These are phyloP conservation scores for Lodderomyces theae DNA, from an alignment of 1,139 yeast species.

Conservation along the genomic window DNA sequence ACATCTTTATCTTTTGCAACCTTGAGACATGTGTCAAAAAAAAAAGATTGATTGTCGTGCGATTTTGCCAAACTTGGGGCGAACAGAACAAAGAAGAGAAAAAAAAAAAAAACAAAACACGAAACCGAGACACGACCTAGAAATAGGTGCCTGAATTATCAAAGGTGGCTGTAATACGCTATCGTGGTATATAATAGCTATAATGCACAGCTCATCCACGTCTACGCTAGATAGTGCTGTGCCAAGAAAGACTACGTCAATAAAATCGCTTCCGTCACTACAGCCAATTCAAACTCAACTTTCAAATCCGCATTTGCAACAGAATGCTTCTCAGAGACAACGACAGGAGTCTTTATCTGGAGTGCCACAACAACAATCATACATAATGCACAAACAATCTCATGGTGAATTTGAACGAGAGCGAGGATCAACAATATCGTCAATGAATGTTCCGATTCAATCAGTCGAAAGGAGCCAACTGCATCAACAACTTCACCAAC, in stretches of 20 bases:
- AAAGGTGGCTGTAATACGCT: too few species aligned
- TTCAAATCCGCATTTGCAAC: neutral
- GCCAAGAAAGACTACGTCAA: slow-evolving; percentile 3
- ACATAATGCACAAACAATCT: slow-evolving; percentile 4
- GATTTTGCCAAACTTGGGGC: too few species aligned
- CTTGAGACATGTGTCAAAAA: too few species aligned
- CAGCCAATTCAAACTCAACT: slow-evolving; percentile 1
- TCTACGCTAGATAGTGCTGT: neutral
- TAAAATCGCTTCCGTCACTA: slow-evolving; percentile 2
- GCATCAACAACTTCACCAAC: neutral
- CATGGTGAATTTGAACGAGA: slow-evolving; percentile 9
- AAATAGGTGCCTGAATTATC: too few species aligned
- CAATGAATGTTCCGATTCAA: slow-evolving; percentile 20
- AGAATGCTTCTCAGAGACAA: neutral
- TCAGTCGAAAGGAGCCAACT: slow-evolving; percentile 9
- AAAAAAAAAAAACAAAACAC: too few species aligned
- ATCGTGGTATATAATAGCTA: too few species aligned
- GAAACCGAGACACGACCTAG: too few species aligned
- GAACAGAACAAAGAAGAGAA: too few species aligned
- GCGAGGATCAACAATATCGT: slow-evolving; percentile 21
- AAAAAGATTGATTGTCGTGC: too few species aligned
- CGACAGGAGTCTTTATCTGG: slow-evolving; percentile 2
- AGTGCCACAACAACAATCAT: slow-evolving; percentile 4
- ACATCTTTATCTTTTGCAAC: too few species aligned
- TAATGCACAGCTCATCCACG: slow-evolving; percentile 1